Percentiles rank a stretch among this genome's conserved stretches.
Evolutionary conservation across 2,329 filamentous ascomycete species (phyloP).

Genomic region (Massarina eburnea): DNA sequence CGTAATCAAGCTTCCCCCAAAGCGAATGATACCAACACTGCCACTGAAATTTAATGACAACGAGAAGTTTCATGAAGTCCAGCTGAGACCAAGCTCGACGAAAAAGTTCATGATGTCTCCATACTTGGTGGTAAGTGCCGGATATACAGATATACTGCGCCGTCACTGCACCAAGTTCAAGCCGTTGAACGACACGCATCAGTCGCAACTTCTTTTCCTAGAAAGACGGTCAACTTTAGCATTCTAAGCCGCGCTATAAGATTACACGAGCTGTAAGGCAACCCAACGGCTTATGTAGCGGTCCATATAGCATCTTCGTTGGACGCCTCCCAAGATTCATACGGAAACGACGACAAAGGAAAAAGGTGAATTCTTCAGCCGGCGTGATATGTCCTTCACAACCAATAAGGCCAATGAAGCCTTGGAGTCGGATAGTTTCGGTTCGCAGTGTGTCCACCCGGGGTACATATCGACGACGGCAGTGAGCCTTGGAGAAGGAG

Average conservation of each 20-base stretch:
- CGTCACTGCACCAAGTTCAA: too few relatives aligned
- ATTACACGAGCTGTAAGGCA: constrained; percentile 1
- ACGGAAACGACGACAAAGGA: neutral
- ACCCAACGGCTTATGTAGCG: neutral
- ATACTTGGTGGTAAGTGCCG: too few relatives aligned
- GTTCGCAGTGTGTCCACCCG: neutral
- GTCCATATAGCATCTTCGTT: neutral
- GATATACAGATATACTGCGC: too few relatives aligned
- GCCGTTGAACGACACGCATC: too few relatives aligned
- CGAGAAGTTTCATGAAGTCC: neutral
- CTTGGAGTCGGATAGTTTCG: neutral
- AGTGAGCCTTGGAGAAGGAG: neutral
- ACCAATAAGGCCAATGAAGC: neutral
- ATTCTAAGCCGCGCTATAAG: neutral
- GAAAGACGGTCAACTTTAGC: neutral
- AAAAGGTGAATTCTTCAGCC: neutral
- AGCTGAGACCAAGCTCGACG: neutral
- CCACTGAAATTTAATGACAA: neutral
- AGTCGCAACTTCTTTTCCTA: neutral
- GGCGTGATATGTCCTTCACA: neutral
- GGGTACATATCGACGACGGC: neutral
- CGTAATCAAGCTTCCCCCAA: neutral
- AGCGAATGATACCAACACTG: neutral
- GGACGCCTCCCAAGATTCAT: neutral
- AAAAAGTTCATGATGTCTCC: neutral